Conservation (phyloP, 1,284 basidiomycete genomes). For the Pascua sp. region DNA sequence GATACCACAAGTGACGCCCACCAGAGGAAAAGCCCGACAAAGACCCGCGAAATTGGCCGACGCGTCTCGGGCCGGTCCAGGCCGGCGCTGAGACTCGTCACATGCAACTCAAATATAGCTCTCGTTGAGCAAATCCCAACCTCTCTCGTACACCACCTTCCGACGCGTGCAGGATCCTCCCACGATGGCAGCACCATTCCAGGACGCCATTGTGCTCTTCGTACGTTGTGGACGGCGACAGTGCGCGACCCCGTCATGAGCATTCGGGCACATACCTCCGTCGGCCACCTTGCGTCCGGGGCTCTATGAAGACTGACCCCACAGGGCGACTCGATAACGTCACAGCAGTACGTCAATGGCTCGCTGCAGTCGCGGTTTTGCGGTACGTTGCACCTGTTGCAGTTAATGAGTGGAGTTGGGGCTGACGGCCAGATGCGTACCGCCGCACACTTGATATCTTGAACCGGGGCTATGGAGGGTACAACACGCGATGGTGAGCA, state of each 20-base stretch:
- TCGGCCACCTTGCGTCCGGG: no score
- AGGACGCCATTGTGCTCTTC: slow-evolving; percentile 29
- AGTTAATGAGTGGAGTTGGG: background rate
- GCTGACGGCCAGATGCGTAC: slow-evolving; percentile 27
- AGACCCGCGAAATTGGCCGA: no score
- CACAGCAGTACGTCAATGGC: slow-evolving; percentile 19
- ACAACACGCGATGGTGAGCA: slow-evolving; percentile 30
- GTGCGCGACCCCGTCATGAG: no score
- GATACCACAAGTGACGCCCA: no score
- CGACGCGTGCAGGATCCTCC: no score
- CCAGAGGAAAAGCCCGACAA: no score
- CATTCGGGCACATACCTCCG: background rate
- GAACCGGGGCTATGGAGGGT: slow-evolving; percentile 39
- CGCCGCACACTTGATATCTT: slow-evolving; percentile 34
- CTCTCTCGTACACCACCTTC: no score
- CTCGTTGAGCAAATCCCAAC: no score
- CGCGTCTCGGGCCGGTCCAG: no score
- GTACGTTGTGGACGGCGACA: slow-evolving; percentile 14
- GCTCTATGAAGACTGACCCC: background rate
- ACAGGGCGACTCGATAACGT: slow-evolving; percentile 29
- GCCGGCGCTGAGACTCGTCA: no score
- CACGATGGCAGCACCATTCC: slow-evolving; percentile 26
- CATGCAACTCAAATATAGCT: no score
- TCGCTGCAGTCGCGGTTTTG: slow-evolving; percentile 19
- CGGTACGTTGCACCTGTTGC: slow-evolving; percentile 6